These are phyloP conservation scores for Dissoconium aciculare DNA, from an alignment of 2,329 filamentous ascomycete genomes.

Conservation along the genomic window DNA sequence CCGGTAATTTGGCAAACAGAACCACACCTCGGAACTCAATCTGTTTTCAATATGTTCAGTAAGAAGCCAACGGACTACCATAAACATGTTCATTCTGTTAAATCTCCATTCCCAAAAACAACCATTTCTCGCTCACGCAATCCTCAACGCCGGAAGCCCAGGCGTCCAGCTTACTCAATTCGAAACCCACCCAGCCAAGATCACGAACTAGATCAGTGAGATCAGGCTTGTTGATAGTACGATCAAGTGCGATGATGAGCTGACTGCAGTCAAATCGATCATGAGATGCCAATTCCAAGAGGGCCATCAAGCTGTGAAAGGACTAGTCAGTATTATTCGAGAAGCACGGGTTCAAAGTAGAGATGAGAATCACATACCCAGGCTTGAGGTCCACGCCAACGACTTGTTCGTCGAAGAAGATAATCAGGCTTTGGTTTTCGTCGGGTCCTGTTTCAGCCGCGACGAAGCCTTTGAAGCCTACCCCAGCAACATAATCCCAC, in stretches of 20 bases:
- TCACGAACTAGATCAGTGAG: constrained; percentile 58
- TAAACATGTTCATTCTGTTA: too few species aligned
- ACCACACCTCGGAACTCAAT: too few species aligned
- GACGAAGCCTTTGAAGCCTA: constrained; percentile 75
- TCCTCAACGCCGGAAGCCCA: constrained; percentile 48
- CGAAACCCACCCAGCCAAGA: constrained; percentile 86
- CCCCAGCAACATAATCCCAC: constrained; percentile 77
- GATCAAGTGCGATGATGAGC: constrained; percentile 69
- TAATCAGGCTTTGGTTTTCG: constrained; percentile 61
- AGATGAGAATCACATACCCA: constrained; percentile 45
- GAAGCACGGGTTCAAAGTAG: too few species aligned
- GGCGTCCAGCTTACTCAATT: constrained; percentile 61
- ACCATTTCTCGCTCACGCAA: constrained; percentile 57
- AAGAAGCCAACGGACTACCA: too few species aligned
- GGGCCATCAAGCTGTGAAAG: constrained; percentile 57
- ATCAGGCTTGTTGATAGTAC: constrained; percentile 46
- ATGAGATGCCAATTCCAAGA: constrained; percentile 73
- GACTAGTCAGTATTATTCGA: constrained; percentile 10
- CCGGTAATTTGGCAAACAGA: too few species aligned
- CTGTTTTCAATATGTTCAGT: too few species aligned
- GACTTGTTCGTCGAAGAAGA: constrained; percentile 68
- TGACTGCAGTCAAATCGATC: constrained; percentile 57
- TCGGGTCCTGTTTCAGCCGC: constrained; percentile 54
- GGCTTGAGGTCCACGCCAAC: constrained; percentile 69
- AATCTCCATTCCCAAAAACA: constrained; percentile 79